Base-by-base conservation (phyloP, 495 filamentous ascomycete genomes). In the Tuber melanosporum region DNA sequence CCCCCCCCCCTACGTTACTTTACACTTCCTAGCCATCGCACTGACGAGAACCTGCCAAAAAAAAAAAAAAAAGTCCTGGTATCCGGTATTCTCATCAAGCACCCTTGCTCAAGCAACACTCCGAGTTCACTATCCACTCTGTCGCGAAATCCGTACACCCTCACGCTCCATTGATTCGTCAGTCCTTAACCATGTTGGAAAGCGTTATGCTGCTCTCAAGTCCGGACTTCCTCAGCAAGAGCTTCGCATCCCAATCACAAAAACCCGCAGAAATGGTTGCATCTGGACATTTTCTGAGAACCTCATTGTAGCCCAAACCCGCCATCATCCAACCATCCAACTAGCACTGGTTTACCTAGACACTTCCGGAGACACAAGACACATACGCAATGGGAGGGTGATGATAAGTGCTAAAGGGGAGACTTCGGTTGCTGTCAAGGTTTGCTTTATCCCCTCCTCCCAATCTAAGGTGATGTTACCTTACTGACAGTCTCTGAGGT, bases 211-310 rank as follows among this genome's bases (percentile, higher is more conserved):
- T 3, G 77, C 78, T 41, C 78, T 80, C 42, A 44, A 41, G 7
- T 52, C 22, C 0, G 78, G 78, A 15, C 49, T 45, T 69, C 78
- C 78, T 0, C 78, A 80, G 45, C 78, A 80, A 46, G 78, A 80
- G 42, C 57, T 80, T 32, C 62, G 78, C 36, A 39, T 80, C 73
- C 71, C 71, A 19, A 57, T 80, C 36, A 42, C 46, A 6, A 79
- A 71, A 66, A 80, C 78, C 36, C 78, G 78, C 9, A 74, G 78
- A 44, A 78, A 80, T 49, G 49, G 66, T 41, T 80, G 79, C 62
- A 49, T 80, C 12, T 80, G 78, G 78, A 72, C 78, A 14, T 80
- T 80, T 49, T 41, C 77, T 44, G 74, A 76, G 57, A 80, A 80
- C 70, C 42, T 80, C 10, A 74, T 80, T 52, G 77, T 80, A 5